These are phyloP conservation scores for Fistulina hepatica DNA, from an alignment of 1,284 basidiomycete genomes.

Conservation along the genomic window DNA sequence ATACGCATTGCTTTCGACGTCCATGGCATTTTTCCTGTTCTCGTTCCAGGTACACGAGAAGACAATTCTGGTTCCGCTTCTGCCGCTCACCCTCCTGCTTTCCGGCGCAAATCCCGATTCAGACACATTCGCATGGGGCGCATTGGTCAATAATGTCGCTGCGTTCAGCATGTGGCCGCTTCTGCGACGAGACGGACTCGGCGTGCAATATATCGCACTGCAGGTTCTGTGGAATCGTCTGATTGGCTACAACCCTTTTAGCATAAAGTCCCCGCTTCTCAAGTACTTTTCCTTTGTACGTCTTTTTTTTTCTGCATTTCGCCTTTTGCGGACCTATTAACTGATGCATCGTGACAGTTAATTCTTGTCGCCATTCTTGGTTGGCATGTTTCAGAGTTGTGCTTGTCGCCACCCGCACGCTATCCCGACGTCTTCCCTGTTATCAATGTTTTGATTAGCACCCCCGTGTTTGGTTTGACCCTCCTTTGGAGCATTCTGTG, in stretches of 20 bases:
- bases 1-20: conserved; percentile 61
- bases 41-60: conserved; percentile 97
- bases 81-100: conserved; percentile 75
- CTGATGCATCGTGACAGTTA: conserved; percentile 27
- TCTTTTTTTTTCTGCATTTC: conserved; percentile 9
- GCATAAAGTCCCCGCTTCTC: conserved; percentile 34
- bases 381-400: conserved; percentile 57
- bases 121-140: conserved; percentile 66
- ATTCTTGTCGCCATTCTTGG: conserved; percentile 44
- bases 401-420: conserved; percentile 52
- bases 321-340: neutral
- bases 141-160: conserved; percentile 77
- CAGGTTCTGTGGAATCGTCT: conserved; percentile 72
- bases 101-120: conserved; percentile 52
- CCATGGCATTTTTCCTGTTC: conserved; percentile 88
- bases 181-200: conserved; percentile 71
- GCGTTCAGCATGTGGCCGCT: conserved; percentile 92
- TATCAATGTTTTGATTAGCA: conserved; percentile 75
- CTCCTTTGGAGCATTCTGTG: conserved; percentile 75
- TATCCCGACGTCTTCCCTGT: conserved; percentile 84
- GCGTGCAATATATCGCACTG: conserved; percentile 58
- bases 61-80: conserved; percentile 77
- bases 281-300: conserved; percentile 51
- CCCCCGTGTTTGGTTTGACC: conserved; percentile 62
- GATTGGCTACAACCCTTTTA: conserved; percentile 65